These are phyloP conservation scores for Globisporangium ultimum DNA, from an alignment of 352 stramenopile species.

Conservation along the genomic window DNA sequence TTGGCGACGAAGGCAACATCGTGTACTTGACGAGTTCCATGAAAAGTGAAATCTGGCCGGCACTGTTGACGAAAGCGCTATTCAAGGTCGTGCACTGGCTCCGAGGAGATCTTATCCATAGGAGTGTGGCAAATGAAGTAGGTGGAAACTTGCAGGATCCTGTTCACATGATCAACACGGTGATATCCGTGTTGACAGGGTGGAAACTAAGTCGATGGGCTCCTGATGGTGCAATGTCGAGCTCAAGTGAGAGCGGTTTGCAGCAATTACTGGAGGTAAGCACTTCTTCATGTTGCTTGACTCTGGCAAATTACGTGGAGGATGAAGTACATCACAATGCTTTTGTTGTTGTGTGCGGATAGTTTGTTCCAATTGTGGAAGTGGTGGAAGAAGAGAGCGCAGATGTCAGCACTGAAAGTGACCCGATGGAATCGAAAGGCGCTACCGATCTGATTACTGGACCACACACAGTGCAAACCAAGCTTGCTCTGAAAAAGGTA, in stretches of 20 bases:
- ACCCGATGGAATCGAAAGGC: neutral
- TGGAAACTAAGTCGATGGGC: slow-evolving; percentile 56
- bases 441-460: neutral
- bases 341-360: neutral
- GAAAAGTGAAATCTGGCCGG: slow-evolving; percentile 64
- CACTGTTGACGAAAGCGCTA: slow-evolving; percentile 67
- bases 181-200: slow-evolving; percentile 44
- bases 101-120: neutral
- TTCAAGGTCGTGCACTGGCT: slow-evolving; percentile 66
- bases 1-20: slow-evolving; percentile 48
- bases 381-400: slow-evolving; percentile 4
- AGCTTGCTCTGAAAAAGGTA: neutral
- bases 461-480: neutral
- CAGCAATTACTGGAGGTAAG: slow-evolving; percentile 36
- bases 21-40: slow-evolving; percentile 55
- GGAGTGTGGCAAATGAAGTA: neutral
- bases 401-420: slow-evolving; percentile 1
- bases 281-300: neutral
- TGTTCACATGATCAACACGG: slow-evolving; percentile 22
- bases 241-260: slow-evolving; percentile 26
- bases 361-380: slow-evolving; percentile 10
- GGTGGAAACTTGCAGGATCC: neutral
- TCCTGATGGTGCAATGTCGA: neutral
- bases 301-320: too few species aligned
- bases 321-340: too few species aligned